Percentiles rank a stretch among this genome's conserved stretches.
Evolutionary conservation across 179 eudicot genomes (phyloP).

Genomic region (Amaranthus tricolor): DNA sequence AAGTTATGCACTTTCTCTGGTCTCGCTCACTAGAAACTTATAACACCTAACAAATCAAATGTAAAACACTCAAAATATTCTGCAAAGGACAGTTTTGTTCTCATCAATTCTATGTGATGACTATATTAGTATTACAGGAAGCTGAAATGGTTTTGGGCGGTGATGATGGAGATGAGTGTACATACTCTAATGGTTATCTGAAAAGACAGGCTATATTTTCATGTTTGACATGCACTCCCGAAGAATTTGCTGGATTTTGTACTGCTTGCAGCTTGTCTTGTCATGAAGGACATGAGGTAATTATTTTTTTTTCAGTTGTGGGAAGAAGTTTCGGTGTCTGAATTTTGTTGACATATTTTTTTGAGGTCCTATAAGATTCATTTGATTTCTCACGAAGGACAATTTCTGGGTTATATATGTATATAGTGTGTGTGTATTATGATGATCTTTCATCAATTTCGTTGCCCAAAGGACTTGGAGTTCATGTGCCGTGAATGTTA

Average conservation of each 20-base stretch:
- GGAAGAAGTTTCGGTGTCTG: not conserved
- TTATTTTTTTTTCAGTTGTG: not conserved
- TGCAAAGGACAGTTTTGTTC: not conserved
- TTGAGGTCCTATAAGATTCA: too few relatives aligned
- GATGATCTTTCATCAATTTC: too few relatives aligned
- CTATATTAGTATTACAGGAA: slow-evolving; percentile 44
- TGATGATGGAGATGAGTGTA: slow-evolving; percentile 93
- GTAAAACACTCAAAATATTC: not conserved
- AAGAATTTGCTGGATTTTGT: slow-evolving; percentile 95
- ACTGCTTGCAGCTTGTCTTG: slow-evolving; percentile 90
- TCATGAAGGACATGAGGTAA: slow-evolving; percentile 98
- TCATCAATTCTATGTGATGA: not conserved
- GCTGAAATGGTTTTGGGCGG: slow-evolving; percentile 97
- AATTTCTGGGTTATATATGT: not conserved
- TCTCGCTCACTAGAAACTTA: not conserved
- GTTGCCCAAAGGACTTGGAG: too few relatives aligned
- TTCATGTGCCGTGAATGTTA: too few relatives aligned
- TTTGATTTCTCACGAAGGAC: not conserved
- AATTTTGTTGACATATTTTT: too few relatives aligned
- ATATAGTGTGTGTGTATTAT: too few relatives aligned
- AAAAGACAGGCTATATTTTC: slow-evolving; percentile 97
- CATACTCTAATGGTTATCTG: slow-evolving; percentile 80
- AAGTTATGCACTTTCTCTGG: not conserved
- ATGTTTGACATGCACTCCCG: slow-evolving; percentile 96
- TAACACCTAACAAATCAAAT: too few relatives aligned